phyloP scores from a whole-genome alignment of 2,329 filamentous ascomycete genomes.

The Sporothrix phasma region DNA sequence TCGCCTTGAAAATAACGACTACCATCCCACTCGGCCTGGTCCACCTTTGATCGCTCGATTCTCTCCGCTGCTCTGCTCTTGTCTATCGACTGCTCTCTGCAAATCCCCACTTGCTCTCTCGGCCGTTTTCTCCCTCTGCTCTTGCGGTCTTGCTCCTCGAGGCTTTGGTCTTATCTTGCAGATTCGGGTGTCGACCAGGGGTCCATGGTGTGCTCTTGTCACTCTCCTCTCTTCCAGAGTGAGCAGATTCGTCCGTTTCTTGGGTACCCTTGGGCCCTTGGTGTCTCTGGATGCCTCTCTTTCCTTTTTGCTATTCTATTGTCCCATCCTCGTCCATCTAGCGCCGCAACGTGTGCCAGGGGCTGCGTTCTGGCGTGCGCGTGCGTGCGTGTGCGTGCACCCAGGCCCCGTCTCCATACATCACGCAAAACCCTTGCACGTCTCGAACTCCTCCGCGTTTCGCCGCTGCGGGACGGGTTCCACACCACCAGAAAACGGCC shows the following conservation, averaged over 20 bases:
- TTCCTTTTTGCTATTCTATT: not conserved
- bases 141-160: not conserved
- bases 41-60: slow-evolving; percentile 2
- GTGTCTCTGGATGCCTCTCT: not conserved
- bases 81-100: too few relatives aligned
- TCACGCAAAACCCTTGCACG: slow-evolving; percentile 12
- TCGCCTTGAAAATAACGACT: too few relatives aligned
- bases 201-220: not conserved
- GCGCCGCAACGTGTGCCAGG: slow-evolving; percentile 9
- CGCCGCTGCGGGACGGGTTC: slow-evolving; percentile 16
- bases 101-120: too few relatives aligned
- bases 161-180: not conserved
- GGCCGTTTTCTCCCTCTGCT: not conserved
- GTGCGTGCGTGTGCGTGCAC: slow-evolving; percentile 7
- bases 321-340: slow-evolving; percentile 3
- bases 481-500: not conserved
- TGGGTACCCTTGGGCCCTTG: too few relatives aligned
- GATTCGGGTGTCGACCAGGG: not conserved
- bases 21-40: not conserved
- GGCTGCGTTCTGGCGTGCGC: not conserved
- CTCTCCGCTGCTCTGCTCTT: too few relatives aligned
- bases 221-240: not conserved
- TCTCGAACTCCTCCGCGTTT: slow-evolving; percentile 20
- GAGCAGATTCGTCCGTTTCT: not conserved
- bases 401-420: slow-evolving; percentile 10